Percentiles rank a stretch among this genome's conserved stretches.
Conservation (phyloP, 2,329 filamentous ascomycete species). For the Penicillium vulpinum region DNA sequence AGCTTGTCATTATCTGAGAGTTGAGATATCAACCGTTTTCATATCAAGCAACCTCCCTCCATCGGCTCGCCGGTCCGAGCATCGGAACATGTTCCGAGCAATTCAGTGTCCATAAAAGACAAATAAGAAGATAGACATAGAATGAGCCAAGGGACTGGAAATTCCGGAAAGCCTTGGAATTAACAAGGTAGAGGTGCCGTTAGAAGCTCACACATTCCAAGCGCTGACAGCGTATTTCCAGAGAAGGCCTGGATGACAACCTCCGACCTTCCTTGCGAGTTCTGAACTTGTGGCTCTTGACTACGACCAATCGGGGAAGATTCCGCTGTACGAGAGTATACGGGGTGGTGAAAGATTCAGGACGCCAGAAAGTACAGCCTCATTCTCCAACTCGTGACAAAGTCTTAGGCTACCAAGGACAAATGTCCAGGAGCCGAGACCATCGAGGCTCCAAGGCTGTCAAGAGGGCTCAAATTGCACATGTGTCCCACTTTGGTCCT, state of each 20-base stretch:
- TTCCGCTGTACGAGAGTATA: neutral
- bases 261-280: neutral
- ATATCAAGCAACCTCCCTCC: neutral
- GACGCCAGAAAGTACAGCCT: too few species aligned
- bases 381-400: neutral
- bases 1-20: too few species aligned
- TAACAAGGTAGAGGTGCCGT: neutral
- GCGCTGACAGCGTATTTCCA: too few species aligned
- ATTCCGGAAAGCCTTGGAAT: neutral
- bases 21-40: neutral
- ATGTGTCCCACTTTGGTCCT: neutral
- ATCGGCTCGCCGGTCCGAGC: constrained; percentile 2
- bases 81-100: constrained; percentile 4
- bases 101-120: neutral
- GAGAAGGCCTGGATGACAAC: neutral
- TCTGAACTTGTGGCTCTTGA: neutral
- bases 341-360: too few species aligned
- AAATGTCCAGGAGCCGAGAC: neutral
- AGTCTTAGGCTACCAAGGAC: neutral
- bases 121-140: too few species aligned
- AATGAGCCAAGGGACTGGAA: neutral
- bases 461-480: neutral
- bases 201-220: neutral
- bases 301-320: neutral
- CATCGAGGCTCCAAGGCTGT: neutral